Percentiles rank a stretch among this genome's conserved stretches.
These are phyloP conservation scores for Trifolium fragiferum DNA, from an alignment of 306 rosid genomes.

Conservation along the genomic window DNA sequence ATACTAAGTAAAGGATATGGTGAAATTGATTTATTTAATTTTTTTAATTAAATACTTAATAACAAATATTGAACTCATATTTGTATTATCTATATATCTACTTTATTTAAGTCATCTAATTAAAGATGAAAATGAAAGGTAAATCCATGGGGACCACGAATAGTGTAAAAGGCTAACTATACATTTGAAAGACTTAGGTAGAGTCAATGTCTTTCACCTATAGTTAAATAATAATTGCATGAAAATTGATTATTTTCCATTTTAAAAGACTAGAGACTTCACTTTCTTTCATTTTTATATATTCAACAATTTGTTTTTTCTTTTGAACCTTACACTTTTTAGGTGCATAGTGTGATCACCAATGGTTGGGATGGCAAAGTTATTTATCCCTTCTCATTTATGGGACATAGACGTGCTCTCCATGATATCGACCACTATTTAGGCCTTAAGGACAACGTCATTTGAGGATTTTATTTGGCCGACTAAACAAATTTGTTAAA, in stretches of 20 bases:
- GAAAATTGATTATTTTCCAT: conserved; percentile 12
- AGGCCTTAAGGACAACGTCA: conserved; percentile 1
- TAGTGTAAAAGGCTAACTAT: conserved; percentile 13
- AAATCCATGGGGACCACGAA: conserved; percentile 41
- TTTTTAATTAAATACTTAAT: too few relatives aligned
- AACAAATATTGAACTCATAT: too few relatives aligned
- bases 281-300: conserved; percentile 33
- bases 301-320: neutral
- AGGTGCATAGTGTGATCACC: conserved; percentile 42
- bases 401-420: conserved; percentile 29
- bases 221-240: conserved; percentile 17
- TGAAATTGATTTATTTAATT: conserved; percentile 27
- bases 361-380: conserved; percentile 36
- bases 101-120: conserved; percentile 2
- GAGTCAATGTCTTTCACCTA: conserved; percentile 28
- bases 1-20: conserved; percentile 12
- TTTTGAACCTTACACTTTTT: conserved; percentile 32
- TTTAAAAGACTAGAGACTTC: conserved; percentile 15
- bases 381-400: conserved; percentile 7
- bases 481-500: conserved; percentile 24
- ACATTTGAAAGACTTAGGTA: conserved; percentile 33
- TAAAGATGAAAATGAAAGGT: conserved; percentile 33
- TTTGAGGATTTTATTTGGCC: conserved; percentile 8
- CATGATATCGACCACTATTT: conserved; percentile 39
- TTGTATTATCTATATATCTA: conserved; percentile 13